Percentiles rank a stretch among this genome's conserved stretches.
These are phyloP conservation scores for Caryocar brasiliense DNA, from an alignment of 441 rosid species.

Conservation along the genomic window DNA sequence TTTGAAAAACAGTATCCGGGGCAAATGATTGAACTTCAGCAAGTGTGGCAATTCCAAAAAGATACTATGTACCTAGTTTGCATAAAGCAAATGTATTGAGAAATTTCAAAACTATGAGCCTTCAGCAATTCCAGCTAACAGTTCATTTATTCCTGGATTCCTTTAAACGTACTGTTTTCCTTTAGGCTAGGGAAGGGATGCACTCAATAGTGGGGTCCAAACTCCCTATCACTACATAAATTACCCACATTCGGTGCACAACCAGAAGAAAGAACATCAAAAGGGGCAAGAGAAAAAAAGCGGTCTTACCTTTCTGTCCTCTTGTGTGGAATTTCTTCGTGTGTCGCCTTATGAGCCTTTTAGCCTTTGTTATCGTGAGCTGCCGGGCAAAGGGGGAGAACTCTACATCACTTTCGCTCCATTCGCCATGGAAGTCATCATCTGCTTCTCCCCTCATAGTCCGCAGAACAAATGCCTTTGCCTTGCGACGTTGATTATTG, in stretches of 20 bases:
- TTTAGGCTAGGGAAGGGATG: no score
- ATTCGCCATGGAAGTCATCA: slow-evolving; percentile 75
- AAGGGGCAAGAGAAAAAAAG: neutral
- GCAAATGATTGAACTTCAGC: no score
- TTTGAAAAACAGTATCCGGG: neutral
- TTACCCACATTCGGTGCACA: neutral
- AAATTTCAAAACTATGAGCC: no score
- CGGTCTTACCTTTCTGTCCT: slow-evolving; percentile 64
- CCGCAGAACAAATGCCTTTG: slow-evolving; percentile 86
- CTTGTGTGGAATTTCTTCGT: slow-evolving; percentile 79
- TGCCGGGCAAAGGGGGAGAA: slow-evolving; percentile 86
- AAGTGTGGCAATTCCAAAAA: no score
- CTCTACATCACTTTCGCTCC: slow-evolving; percentile 93
- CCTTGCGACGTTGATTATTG: slow-evolving; percentile 87
- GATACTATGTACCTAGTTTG: no score
- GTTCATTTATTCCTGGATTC: no score
- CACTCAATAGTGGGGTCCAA: neutral
- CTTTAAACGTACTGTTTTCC: no score
- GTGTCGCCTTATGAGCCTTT: slow-evolving; percentile 76
- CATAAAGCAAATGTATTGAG: no score
- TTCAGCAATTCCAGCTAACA: no score
- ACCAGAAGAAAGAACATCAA: neutral
- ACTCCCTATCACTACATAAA: neutral
- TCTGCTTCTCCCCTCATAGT: slow-evolving; percentile 98
- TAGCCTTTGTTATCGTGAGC: slow-evolving; percentile 87